These are phyloP conservation scores for Cryptococcus wingfieldii DNA, from an alignment of 1,284 basidiomycete genomes.

Conservation along the genomic window DNA sequence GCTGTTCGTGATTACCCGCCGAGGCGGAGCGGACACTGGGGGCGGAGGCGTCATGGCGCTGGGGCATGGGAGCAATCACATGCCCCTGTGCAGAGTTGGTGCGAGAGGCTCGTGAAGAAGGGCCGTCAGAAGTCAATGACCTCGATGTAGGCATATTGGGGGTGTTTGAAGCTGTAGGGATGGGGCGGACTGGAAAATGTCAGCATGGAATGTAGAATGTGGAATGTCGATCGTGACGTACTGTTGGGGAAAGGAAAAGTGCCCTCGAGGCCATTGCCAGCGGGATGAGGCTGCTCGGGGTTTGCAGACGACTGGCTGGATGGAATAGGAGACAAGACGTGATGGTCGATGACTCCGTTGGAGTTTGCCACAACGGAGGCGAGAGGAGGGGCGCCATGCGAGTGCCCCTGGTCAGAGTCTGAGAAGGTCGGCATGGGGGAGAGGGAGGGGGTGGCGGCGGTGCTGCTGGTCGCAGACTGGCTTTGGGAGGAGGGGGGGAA, in stretches of 20 bases:
- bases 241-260: constrained; percentile 39
- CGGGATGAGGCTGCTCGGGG: neutral
- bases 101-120: neutral
- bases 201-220: constrained; percentile 5
- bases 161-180: constrained; percentile 23
- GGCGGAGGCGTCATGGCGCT: neutral
- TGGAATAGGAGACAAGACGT: constrained; percentile 5
- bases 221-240: constrained; percentile 9
- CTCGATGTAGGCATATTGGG: no score
- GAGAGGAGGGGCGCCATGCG: constrained; percentile 12
- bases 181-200: constrained; percentile 29
- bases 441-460: neutral
- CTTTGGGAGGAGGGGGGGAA: constrained; percentile 9
- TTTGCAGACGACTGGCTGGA: neutral
- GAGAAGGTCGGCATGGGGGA: constrained; percentile 1
- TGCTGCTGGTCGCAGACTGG: neutral
- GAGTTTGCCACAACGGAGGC: constrained; percentile 18
- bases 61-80: no score
- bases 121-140: neutral
- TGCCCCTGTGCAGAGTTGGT: no score
- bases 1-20: constrained; percentile 18
- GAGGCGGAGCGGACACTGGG: constrained; percentile 5
- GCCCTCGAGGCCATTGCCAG: constrained; percentile 15
- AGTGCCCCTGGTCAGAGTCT: neutral
- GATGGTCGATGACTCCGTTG: constrained; percentile 22